These are phyloP conservation scores for Scortechinia acanthostroma DNA, from an alignment of 2,329 filamentous ascomycete species.

Conservation along the genomic window DNA sequence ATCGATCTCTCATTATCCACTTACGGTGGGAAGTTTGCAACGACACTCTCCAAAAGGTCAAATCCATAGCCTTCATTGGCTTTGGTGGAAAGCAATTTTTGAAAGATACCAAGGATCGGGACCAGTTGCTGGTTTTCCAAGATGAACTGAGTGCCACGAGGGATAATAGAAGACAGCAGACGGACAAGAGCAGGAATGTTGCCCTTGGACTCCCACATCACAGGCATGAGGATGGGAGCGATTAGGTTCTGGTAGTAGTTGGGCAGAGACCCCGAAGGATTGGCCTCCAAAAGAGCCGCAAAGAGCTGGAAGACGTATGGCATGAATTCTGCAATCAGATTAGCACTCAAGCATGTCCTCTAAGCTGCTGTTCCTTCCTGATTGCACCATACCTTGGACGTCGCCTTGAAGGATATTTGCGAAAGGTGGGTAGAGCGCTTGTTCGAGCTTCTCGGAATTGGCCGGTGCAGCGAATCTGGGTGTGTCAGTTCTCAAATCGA, in stretches of 20 bases:
- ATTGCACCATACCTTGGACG: conserved; percentile 56
- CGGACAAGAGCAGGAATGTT: conserved; percentile 88
- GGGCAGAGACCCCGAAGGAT: conserved; percentile 71
- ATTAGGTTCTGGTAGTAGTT: conserved; percentile 76
- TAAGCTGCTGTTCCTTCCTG: not conserved
- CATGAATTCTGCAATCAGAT: conserved; percentile 67
- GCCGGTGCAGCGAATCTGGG: conserved; percentile 47
- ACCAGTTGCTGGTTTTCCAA: conserved; percentile 75
- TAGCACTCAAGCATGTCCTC: conserved; percentile 16
- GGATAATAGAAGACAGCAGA: conserved; percentile 76
- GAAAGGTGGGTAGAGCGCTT: conserved; percentile 76
- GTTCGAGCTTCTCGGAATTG: conserved; percentile 69
- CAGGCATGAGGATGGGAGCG: conserved; percentile 69
- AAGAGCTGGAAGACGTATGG: conserved; percentile 96
- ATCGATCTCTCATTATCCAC: conserved; percentile 24
- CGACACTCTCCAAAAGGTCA: conserved; percentile 77
- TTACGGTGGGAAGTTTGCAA: conserved; percentile 67
- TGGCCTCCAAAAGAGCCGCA: conserved; percentile 80
- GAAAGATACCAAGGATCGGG: conserved; percentile 88
- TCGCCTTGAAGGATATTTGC: conserved; percentile 73
- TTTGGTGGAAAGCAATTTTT: conserved; percentile 76
- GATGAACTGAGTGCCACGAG: conserved; percentile 68
- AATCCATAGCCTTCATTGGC: conserved; percentile 81
- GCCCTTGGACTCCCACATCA: conserved; percentile 83
- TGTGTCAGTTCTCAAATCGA: conserved; percentile 8